Conservation (phyloP, 805 yeast species). For the Kregervanrija fluxuum region DNA sequence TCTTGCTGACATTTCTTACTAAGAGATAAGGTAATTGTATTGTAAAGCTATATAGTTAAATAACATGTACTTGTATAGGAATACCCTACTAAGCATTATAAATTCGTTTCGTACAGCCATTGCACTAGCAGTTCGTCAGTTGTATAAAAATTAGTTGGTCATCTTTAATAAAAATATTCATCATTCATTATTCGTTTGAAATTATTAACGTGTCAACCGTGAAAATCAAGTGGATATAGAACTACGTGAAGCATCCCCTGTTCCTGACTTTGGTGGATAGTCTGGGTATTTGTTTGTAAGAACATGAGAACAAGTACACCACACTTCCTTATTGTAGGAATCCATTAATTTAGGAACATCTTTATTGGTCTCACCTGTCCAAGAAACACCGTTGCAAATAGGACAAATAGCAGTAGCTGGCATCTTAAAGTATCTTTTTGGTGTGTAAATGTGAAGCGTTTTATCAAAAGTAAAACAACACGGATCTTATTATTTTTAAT, state of each 20-base stretch:
- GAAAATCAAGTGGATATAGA: slow-evolving; percentile 9
- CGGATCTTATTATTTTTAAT: not conserved
- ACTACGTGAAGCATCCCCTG: slow-evolving; percentile 41
- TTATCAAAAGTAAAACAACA: too few relatives aligned
- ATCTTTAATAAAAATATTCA: too few relatives aligned
- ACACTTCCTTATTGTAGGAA: slow-evolving; percentile 35
- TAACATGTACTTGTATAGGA: too few relatives aligned
- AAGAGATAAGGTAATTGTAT: too few relatives aligned
- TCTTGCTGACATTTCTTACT: too few relatives aligned
- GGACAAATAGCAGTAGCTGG: slow-evolving; percentile 32
- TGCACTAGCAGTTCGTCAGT: too few relatives aligned
- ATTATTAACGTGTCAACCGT: not conserved
- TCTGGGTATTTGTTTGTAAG: slow-evolving; percentile 32
- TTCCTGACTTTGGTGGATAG: slow-evolving; percentile 59
- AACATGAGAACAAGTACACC: slow-evolving; percentile 49
- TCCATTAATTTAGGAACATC: slow-evolving; percentile 52
- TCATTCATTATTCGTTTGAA: not conserved
- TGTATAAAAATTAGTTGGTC: too few relatives aligned
- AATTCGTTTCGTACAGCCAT: too few relatives aligned
- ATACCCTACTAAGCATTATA: too few relatives aligned
- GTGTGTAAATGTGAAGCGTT: too few relatives aligned
- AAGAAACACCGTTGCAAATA: slow-evolving; percentile 42
- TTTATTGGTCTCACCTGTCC: slow-evolving; percentile 49
- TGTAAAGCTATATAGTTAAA: too few relatives aligned
- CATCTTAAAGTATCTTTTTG: slow-evolving; percentile 15